Conservation (phyloP, 352 stramenopile species). For the Globisporangium rhizosaccharum region DNA sequence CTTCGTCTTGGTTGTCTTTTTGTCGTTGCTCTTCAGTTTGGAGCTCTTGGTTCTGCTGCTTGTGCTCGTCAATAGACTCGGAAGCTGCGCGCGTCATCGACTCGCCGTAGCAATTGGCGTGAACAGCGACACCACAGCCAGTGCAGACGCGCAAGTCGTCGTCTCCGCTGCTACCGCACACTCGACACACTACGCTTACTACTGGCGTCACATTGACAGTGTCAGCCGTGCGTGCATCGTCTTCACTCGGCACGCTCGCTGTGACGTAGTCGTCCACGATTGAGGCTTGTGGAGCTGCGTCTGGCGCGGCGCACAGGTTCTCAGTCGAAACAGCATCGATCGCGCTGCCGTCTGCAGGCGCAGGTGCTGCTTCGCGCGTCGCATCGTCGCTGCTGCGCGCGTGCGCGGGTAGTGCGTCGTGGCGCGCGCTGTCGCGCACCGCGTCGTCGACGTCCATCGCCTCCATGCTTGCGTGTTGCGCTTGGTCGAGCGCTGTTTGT, state of each 20-base stretch:
- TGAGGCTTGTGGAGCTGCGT: neutral
- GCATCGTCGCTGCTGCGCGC: neutral
- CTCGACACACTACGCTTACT: neutral
- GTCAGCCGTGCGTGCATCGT: no score
- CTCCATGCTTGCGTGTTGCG: slow-evolving; percentile 7
- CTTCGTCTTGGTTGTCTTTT: no score
- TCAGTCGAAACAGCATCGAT: no score
- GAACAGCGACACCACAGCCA: slow-evolving; percentile 26
- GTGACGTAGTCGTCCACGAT: neutral
- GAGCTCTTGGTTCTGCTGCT: neutral
- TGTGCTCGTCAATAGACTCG: neutral
- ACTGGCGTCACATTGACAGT: neutral
- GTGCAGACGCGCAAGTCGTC: slow-evolving; percentile 24
- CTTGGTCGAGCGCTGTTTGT: slow-evolving; percentile 2
- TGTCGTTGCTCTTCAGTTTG: neutral
- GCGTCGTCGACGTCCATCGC: slow-evolving; percentile 11
- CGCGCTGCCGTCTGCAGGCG: neutral
- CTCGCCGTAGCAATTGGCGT: slow-evolving; percentile 30
- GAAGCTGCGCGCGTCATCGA: neutral
- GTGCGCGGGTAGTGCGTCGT: slow-evolving; percentile 4
- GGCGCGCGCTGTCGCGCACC: slow-evolving; percentile 2
- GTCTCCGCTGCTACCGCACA: neutral
- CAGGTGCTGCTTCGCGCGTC: neutral
- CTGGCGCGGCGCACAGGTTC: neutral
- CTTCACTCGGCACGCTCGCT: neutral